These are phyloP conservation scores for Ceratobasidium sp. DNA, from an alignment of 1,284 basidiomycete species.

Conservation along the genomic window DNA sequence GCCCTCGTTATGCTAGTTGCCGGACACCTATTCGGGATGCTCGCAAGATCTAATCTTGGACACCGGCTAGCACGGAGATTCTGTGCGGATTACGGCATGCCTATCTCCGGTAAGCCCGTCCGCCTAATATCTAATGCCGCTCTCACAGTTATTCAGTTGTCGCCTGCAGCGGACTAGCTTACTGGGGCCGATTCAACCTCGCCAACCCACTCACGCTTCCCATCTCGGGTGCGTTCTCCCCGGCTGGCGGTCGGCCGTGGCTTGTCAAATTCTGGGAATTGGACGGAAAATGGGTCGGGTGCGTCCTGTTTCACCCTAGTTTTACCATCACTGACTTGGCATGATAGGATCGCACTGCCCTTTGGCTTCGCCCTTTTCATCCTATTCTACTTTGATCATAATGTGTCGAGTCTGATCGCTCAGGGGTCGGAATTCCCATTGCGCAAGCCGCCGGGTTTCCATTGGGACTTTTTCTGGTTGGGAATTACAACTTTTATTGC, in stretches of 20 bases:
- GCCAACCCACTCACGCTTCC: conserved; percentile 73
- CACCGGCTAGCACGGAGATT: conserved; percentile 69
- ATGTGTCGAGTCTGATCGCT: conserved; percentile 89
- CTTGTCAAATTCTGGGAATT: conserved; percentile 91
- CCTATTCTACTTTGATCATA: conserved; percentile 65
- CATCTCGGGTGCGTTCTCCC: conserved; percentile 69
- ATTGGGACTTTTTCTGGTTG: conserved; percentile 80
- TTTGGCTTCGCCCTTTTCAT: conserved; percentile 57
- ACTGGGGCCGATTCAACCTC: conserved; percentile 79
- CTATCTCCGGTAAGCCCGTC: conserved; percentile 57
- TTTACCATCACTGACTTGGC: conserved; percentile 53
- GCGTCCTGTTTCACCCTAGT: conserved; percentile 65
- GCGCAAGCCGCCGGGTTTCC: conserved; percentile 71
- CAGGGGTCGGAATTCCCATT: conserved; percentile 92
- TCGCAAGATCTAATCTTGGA: conserved; percentile 69
- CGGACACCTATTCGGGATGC: conserved; percentile 73
- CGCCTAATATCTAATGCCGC: neutral
- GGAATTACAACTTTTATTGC: conserved; percentile 93
- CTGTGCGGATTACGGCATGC: conserved; percentile 88
- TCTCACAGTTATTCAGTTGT: conserved; percentile 57
- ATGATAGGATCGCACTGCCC: conserved; percentile 66
- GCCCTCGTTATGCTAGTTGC: conserved; percentile 77
- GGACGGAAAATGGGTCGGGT: conserved; percentile 87
- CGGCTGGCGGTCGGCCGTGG: conserved; percentile 81
- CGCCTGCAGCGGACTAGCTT: conserved; percentile 69